Evolutionary conservation across 805 yeast species (phyloP), one percentile per base, ranked within the genome.

Genomic region (Kazachstania psychrophila): DNA sequence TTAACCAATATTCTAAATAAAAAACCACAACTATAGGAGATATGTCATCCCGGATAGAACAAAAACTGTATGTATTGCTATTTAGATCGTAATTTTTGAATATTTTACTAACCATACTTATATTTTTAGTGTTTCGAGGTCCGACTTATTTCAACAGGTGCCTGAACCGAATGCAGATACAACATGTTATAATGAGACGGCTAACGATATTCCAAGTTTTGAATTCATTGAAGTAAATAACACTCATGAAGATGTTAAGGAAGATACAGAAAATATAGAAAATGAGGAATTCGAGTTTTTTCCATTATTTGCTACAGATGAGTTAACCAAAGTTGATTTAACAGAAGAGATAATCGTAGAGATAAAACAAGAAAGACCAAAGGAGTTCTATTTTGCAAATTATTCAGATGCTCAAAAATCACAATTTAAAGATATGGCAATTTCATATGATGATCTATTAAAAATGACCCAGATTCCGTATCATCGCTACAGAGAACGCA

Each of bases 291-390:
- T 48, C 33, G 58, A 55, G 12, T 51, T 47, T 23, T 56, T 56
- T 31, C 60, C 60, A 10, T 38, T 58, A 10, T 58, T 55, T 34
- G 48, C 60, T 4, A 47, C 39, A 20, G 44, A 35, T 7, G 47
- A 44, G 17, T 36, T 57, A 25, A 51, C 53, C 42, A 56, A 48
- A 36, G 47, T 57, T 11, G 47, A 54, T 13, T 36, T 57, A 6
- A 45, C 49, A 11, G 58, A 53, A 27, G 46, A 49, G 4, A 36
- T 41, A 5, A 37, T 42, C 6, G 54, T 40, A 23, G 31, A 35
- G 5, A 37, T 45, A 14, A 31, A 33, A n/a, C 44, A 45, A 29
- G 49, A 47, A 22, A 41, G 62, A 34, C 56, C 58, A 0, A 36
- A 34, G 23, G 36, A 38, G 16, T 56, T 49, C 34, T 57, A 57